phyloP scores from a whole-genome alignment of 2,329 filamentous ascomycete species.

The Alternaria ventricosa region DNA sequence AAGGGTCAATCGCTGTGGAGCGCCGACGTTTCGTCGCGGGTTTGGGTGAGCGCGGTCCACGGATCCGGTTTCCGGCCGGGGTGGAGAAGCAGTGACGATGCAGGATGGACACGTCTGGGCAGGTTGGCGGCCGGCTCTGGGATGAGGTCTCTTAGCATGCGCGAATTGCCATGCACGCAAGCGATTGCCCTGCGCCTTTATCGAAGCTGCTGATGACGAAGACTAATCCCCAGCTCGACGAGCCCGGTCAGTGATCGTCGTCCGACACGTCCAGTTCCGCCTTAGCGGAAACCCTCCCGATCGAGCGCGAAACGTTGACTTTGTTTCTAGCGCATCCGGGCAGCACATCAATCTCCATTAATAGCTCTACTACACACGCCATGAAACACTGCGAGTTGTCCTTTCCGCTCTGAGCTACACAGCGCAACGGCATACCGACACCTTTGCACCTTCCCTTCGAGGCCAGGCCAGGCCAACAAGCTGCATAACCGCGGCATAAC shows the following conservation, averaged over 20 bases:
- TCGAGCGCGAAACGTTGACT: constrained; percentile 7
- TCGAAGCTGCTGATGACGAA: not conserved
- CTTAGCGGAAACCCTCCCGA: constrained; percentile 2
- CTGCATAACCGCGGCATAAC: constrained; percentile 4
- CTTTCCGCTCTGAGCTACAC: not conserved
- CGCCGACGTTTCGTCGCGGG: constrained; percentile 14
- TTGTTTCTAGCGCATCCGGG: constrained; percentile 2
- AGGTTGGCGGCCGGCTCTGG: not conserved
- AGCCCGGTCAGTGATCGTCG: constrained; percentile 1
- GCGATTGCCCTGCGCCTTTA: not conserved
- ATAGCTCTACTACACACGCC: not conserved
- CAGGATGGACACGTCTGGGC: constrained; percentile 4
- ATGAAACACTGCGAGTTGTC: constrained; percentile 3
- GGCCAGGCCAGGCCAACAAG: not conserved
- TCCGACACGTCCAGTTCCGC: constrained; percentile 4
- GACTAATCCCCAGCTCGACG: not conserved
- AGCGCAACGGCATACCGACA: not conserved
- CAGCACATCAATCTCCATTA: not conserved
- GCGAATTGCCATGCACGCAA: not conserved
- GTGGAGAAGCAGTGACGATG: constrained; percentile 8
- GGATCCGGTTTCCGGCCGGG: constrained; percentile 14
- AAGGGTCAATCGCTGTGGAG: constrained; percentile 8
- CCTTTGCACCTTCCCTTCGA: not conserved
- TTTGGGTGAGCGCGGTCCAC: constrained; percentile 18
- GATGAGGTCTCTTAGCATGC: not conserved